Evolutionary conservation across 345 rosid species (phyloP).

Genomic region (Mercurialis annua): DNA sequence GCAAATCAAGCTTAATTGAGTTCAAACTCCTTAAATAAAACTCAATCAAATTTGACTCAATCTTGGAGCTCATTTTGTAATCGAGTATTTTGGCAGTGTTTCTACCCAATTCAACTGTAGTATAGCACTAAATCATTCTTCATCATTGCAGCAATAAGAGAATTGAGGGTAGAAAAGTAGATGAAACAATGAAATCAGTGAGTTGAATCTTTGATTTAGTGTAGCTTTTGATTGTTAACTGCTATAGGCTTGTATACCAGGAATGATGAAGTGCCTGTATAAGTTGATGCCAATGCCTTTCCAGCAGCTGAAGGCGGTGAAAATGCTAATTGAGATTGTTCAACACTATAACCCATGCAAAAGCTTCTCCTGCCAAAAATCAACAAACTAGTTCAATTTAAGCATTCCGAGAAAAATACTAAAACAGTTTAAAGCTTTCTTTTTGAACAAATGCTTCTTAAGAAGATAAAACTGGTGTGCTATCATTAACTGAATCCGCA

Average conservation of each 20-base stretch:
- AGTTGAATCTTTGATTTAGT: neutral
- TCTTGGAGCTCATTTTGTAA: no score
- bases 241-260: conserved; percentile 50
- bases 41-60: no score
- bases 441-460: no score
- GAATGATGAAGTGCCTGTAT: conserved; percentile 42
- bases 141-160: neutral
- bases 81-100: no score
- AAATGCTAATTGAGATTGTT: conserved; percentile 64
- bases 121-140: neutral
- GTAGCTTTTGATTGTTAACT: neutral
- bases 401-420: neutral
- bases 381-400: neutral
- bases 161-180: neutral
- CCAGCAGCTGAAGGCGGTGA: conserved; percentile 73
- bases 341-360: conserved; percentile 36
- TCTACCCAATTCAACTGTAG: no score
- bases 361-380: conserved; percentile 57
- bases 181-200: neutral
- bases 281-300: conserved; percentile 59
- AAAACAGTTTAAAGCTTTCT: neutral
- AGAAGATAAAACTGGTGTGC: no score
- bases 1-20: no score
- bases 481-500: neutral
- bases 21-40: no score